Percentiles rank a stretch among this genome's conserved stretches.
phyloP scores from a whole-genome alignment of 306 rosid genomes.

The Corylus avellana region DNA sequence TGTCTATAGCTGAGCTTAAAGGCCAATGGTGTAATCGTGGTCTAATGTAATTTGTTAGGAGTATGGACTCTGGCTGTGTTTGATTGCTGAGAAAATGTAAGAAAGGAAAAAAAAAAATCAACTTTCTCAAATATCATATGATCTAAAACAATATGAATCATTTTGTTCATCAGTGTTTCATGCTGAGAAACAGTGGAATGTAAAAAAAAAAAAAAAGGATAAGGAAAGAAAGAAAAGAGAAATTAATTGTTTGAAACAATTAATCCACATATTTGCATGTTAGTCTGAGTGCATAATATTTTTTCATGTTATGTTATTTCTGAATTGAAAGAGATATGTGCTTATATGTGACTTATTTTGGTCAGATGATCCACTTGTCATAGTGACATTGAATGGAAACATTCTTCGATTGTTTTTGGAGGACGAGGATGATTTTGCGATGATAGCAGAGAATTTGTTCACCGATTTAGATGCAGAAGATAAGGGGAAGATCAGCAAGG shows the following conservation, averaged over 20 bases:
- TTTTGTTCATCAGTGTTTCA: not conserved
- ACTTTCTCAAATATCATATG: not conserved
- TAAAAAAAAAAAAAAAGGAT: not conserved
- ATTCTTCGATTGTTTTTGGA: slow-evolving; percentile 60
- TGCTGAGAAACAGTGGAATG: not conserved
- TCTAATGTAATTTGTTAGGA: not conserved
- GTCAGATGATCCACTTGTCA: slow-evolving; percentile 77
- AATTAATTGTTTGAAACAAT: not conserved
- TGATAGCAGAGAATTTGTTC: slow-evolving; percentile 85
- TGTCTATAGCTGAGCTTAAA: not conserved
- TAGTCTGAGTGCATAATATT: not conserved
- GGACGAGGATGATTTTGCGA: slow-evolving; percentile 97
- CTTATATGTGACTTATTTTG: slow-evolving; percentile 20
- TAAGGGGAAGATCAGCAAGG: slow-evolving; percentile 81
- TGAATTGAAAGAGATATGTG: not conserved
- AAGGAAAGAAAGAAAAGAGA: not conserved
- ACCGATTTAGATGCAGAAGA: slow-evolving; percentile 87
- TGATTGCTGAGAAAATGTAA: not conserved
- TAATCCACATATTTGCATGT: not conserved
- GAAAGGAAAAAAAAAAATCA: not conserved
- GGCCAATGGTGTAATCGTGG: not conserved
- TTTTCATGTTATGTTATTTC: slow-evolving; percentile 1
- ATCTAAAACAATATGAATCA: not conserved
- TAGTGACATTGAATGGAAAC: slow-evolving; percentile 81
- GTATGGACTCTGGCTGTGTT: not conserved